A percentile compares a stretch with the other conserved stretches of the same genome.
phyloP scores from a whole-genome alignment of 441 rosid genomes.

The Croton laevigatus region DNA sequence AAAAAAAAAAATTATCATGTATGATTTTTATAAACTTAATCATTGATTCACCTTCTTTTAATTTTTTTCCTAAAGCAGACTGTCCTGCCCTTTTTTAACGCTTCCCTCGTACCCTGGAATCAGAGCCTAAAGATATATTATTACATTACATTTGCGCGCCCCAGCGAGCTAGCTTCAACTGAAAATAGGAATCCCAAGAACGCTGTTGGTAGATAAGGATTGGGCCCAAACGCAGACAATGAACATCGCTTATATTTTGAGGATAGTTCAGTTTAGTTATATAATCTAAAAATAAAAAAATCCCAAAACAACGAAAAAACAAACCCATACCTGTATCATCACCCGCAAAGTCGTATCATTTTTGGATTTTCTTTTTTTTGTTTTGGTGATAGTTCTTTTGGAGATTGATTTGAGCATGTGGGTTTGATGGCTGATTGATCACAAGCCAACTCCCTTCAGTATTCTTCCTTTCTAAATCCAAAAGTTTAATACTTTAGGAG shows the following conservation, averaged over 20 bases:
- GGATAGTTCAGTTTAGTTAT: background rate
- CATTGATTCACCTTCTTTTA: too few relatives aligned
- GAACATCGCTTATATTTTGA: background rate
- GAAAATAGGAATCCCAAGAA: background rate
- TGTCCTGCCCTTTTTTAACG: too few relatives aligned
- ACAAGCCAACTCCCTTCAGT: background rate
- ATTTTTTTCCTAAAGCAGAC: too few relatives aligned
- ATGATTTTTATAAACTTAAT: too few relatives aligned
- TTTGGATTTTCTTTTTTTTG: background rate
- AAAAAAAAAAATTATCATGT: too few relatives aligned
- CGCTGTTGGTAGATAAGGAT: background rate
- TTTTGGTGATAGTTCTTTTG: background rate
- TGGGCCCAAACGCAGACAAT: background rate
- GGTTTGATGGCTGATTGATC: background rate
- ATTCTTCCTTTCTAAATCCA: background rate
- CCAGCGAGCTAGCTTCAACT: too few relatives aligned
- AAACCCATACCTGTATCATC: background rate
- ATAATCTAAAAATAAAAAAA: background rate
- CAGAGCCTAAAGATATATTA: too few relatives aligned
- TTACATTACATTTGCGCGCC: too few relatives aligned
- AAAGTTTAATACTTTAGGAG: background rate
- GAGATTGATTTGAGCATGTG: conserved; percentile 8
- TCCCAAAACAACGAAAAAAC: too few relatives aligned
- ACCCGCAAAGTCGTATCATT: background rate
- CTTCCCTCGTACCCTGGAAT: too few relatives aligned